Base-by-base conservation (phyloP, 1,284 basidiomycete genomes). In the Farysia itapuensis region DNA sequence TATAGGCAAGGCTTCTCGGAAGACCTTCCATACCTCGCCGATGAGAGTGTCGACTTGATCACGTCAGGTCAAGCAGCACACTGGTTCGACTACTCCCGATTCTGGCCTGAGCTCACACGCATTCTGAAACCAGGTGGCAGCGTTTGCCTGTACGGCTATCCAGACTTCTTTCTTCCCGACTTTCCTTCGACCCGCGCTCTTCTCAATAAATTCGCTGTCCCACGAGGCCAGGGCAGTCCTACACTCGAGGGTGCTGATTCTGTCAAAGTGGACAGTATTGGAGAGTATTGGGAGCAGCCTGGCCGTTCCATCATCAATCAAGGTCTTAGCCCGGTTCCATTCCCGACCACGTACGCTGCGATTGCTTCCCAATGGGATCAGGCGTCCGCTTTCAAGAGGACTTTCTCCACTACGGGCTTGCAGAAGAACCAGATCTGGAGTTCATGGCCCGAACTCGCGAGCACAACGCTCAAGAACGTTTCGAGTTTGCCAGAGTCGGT, bases 1-100 rank as follows among this genome's bases (percentile, higher is more conserved):
- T 85, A 83, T 59, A 76, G 81, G 3, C 81, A 84, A 64, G 81
- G 81, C 11, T 56, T 78, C 4, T 84, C 83, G 4, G 87, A 89
- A 64, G 77, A 82, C 9, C 78, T 89, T 8, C 44, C 75, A 0
- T 82, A 84, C 37, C 49, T 86, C 4, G 74, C 79, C 20, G 80
- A 84, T 30, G 79, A 76, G 1, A 84, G 81, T 35, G 84, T 89
- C 3, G 90, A 93, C 74, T 74, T 93, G 45, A 79, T 89, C 26
- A 82, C 87, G 5, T 81, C 50, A 87, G 88, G 86, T 2, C 90
- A 91, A 77, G 84, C 90, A 0, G 85, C 85, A 0, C 90, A 94
- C 73, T 92, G 89, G 89, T 92, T 92, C 71, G 81, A 90, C 67
- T 88, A 87, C 81, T 70, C 76, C 4, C 82, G 80, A 50, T 80